These are phyloP conservation scores for Guillardia theta DNA, from an alignment of 78 protist genomes.

Conservation along the genomic window DNA sequence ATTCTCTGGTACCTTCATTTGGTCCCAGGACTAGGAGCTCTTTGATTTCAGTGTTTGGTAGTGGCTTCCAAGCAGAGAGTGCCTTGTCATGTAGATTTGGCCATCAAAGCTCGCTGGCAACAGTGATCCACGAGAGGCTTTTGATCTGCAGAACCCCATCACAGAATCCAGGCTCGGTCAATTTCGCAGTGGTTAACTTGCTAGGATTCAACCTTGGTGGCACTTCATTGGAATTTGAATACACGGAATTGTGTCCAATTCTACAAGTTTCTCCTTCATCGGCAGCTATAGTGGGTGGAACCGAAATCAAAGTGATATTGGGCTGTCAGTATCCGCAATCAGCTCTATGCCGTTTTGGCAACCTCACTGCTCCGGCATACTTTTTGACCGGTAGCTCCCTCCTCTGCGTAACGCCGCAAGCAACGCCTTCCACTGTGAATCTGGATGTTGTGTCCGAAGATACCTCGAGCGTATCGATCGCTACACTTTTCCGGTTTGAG, in stretches of 20 bases:
- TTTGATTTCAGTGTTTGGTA: background rate
- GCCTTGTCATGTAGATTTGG: background rate
- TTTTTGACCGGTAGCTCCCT: background rate
- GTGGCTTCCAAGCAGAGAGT: background rate
- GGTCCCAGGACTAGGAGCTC: background rate
- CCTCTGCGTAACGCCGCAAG: background rate
- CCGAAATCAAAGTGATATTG: background rate
- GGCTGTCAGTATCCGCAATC: background rate
- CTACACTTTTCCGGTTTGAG: too few species aligned
- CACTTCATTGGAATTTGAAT: background rate
- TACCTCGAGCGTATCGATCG: too few species aligned
- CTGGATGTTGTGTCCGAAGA: background rate
- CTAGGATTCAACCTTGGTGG: background rate
- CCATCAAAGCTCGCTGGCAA: background rate
- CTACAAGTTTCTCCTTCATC: background rate
- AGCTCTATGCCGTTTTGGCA: background rate
- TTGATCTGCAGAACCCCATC: background rate
- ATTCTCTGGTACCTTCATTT: background rate
- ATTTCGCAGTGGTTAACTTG: background rate
- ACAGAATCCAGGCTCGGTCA: background rate
- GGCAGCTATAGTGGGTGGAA: background rate
- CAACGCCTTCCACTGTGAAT: background rate
- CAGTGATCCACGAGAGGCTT: background rate
- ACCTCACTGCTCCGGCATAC: background rate
- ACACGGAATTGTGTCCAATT: background rate